phyloP scores from a whole-genome alignment of 495 filamentous ascomycete species.

The Talaromyces nanjingensis region DNA sequence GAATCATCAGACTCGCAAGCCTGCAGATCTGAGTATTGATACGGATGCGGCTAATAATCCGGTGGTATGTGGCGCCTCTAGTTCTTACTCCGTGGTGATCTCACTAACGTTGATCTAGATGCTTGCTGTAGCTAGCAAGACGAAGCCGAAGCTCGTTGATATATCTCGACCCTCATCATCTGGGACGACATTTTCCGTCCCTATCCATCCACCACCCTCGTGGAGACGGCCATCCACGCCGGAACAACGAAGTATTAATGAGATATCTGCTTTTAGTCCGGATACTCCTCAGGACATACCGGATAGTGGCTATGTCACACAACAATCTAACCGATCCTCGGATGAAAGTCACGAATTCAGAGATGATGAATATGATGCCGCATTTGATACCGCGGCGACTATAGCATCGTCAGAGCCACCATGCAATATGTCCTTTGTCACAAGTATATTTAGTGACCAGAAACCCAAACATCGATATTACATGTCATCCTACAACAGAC shows the following conservation, averaged over 20 bases:
- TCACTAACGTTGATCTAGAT: constrained; percentile 15
- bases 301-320: constrained; percentile 33
- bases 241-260: constrained; percentile 28
- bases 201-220: constrained; percentile 17
- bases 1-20: constrained; percentile 9
- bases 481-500: constrained; percentile 5
- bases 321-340: constrained; percentile 22
- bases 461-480: background rate
- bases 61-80: constrained; percentile 17
- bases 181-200: constrained; percentile 19
- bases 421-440: background rate
- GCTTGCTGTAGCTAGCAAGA: constrained; percentile 35
- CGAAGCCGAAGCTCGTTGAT: constrained; percentile 35
- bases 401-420: background rate
- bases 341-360: constrained; percentile 20
- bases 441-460: background rate
- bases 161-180: constrained; percentile 37
- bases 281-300: constrained; percentile 36
- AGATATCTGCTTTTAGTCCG: constrained; percentile 41
- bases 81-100: background rate
- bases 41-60: constrained; percentile 24
- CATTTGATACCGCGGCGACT: background rate
- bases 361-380: constrained; percentile 21
- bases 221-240: constrained; percentile 27
- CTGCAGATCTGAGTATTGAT: constrained; percentile 14